These are phyloP conservation scores for Thalassiosira allenii DNA, from an alignment of 352 stramenopile species.

Conservation along the genomic window DNA sequence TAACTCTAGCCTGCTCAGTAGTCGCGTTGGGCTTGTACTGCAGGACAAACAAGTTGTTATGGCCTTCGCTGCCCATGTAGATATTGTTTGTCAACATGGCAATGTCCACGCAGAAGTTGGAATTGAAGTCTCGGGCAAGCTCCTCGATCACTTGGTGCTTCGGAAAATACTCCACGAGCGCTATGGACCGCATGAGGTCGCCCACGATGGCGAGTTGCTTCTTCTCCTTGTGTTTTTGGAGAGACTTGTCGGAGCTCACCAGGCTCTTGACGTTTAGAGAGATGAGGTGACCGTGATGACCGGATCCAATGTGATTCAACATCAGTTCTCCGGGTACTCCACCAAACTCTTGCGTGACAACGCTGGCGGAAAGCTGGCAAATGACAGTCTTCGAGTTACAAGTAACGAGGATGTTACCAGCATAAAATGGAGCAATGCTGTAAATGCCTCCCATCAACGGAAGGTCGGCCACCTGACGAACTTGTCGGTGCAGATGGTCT, in stretches of 20 bases:
- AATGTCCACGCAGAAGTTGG: constrained; percentile 95
- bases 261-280: constrained; percentile 94
- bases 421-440: constrained; percentile 92
- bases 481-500: constrained; percentile 36
- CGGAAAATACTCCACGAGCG: constrained; percentile 94
- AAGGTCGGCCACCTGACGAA: constrained; percentile 90
- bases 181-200: constrained; percentile 97
- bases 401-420: constrained; percentile 92
- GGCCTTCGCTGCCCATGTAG: constrained; percentile 94
- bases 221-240: constrained; percentile 7
- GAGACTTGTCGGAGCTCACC: constrained; percentile 59
- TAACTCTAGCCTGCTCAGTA: constrained; percentile 92
- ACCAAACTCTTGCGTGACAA: no score
- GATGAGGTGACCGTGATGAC: constrained; percentile 95
- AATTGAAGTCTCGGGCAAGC: constrained; percentile 95
- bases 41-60: constrained; percentile 96
- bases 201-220: constrained; percentile 92
- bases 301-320: constrained; percentile 88
- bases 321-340: constrained; percentile 89
- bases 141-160: constrained; percentile 91
- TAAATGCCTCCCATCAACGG: constrained; percentile 96
- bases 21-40: constrained; percentile 91
- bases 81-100: constrained; percentile 94
- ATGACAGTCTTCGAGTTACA: constrained; percentile 95
- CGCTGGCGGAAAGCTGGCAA: constrained; percentile 83